Evolutionary conservation across 441 rosid genomes (phyloP), one percentile per base, ranked within the genome.

Genomic region (Gossypium gossypioides): DNA sequence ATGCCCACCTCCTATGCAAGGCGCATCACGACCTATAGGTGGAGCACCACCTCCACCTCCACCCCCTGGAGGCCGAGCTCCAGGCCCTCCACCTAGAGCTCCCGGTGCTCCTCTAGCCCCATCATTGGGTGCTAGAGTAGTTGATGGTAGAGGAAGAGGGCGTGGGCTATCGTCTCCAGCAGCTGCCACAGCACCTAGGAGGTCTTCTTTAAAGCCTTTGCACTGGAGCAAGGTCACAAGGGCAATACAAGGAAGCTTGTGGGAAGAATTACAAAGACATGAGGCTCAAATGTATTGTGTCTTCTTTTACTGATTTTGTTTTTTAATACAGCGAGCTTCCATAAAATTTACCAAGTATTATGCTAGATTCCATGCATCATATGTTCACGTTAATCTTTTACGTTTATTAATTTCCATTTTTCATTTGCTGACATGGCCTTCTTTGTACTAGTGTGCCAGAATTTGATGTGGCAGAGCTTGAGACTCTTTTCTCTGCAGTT

Each of bases 171-270:
- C 82, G 54, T 89, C 91, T 61, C 79, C 84, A 69, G 68, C 81
- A 19, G 68, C 62, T 44, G 84, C 83, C 44, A 24, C 83, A 75
- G 87, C 90, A 71, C 82, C 84, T 12, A 83, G 84, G 78, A 88
- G 89, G 82, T 91, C 99, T 75, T 86, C 97, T 29, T 81, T 95
- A 78, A 95, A 95, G 86, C 99, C 99, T 76, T 71, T 95, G 67
- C 99, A 92, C 61, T 95, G 98, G 99, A 91, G 96, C 82, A 95
- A 95, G 83, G 96, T 92, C 74, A 86, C 99, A 78, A 87, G 97
- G 85, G 96, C 93, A 74, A 75, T 95, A 65, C 97, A 92, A 82
- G 99, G 99, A 86, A 95, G 97, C 84, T 89, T 95, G 77, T 95
- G 98, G 99, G 97, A 95, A 21, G 98, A 95, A 84, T 75, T 95